Evolutionary conservation across 148 eudicot species (phyloP).

Genomic region (Rhododendron griersonianum): DNA sequence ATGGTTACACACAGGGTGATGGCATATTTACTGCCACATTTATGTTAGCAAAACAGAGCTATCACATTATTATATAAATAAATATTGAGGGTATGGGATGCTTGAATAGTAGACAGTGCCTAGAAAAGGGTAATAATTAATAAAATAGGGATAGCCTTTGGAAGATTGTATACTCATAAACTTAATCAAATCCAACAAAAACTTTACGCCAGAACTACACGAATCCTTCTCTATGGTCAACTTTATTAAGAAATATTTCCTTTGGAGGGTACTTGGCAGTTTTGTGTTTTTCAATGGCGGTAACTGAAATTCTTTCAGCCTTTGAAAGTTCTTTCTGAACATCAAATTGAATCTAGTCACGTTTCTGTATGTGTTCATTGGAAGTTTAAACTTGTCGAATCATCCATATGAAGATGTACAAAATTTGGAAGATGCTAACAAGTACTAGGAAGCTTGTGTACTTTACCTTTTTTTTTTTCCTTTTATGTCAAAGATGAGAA

Average conservation of each 20-base stretch:
- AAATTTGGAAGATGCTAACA: not conserved
- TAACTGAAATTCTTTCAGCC: not conserved
- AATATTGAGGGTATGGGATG: not conserved
- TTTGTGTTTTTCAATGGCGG: not conserved
- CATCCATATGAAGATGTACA: not conserved
- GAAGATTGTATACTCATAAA: not conserved
- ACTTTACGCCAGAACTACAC: not conserved
- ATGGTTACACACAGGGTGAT: not conserved
- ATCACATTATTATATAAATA: not conserved
- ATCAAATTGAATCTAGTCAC: not conserved
- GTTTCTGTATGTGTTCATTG: not conserved
- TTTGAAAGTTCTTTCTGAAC: not conserved
- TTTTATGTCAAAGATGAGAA: not conserved
- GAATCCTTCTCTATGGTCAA: not conserved
- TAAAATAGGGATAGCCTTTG: not conserved
- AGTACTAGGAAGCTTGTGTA: not conserved
- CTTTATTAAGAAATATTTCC: not conserved
- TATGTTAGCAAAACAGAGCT: not conserved
- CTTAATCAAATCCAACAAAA: not conserved
- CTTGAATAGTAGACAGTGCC: not conserved
- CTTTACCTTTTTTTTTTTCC: not conserved
- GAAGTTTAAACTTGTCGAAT: not conserved
- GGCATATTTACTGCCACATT: not conserved
- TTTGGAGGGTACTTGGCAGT: not conserved
- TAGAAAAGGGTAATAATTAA: not conserved